Evolutionary conservation across 257 asterid genomes (phyloP), one percentile per base, ranked within the genome.

Genomic region (Cruciata laevipes): DNA sequence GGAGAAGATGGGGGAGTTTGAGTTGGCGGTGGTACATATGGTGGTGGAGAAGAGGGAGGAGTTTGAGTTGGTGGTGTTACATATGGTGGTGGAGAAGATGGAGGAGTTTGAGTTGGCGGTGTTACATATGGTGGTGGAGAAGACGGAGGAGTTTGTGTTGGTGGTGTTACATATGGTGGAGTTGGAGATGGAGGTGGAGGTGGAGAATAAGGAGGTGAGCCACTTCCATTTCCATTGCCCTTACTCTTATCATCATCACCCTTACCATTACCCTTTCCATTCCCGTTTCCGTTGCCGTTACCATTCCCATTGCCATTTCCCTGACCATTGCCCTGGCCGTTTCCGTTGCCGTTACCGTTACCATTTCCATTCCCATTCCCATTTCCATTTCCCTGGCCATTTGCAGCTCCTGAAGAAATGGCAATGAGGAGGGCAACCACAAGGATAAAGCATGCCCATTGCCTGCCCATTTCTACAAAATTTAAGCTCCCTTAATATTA

Each of bases 351-450:
- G 17, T 32, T 40, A 8, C 53, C 53, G 0, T 47, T 14, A 1
- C 49, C 66, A 1, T 53, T 33, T 1, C 71, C 71, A 0, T 68
- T 68, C 0, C 52, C 64, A 2, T 52, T 53, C 0, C 24, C 59
- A 6, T 20, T 20, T 1, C 84, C 84, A 33, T 74, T 80, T 44
- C 83, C 87, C 9, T 53, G 79, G 63, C 82, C 83, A 72, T 69
- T 30, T 65, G 59, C 71, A 44, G 77, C 72, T 63, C 85, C 79
- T 61, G 80, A 25, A 6, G 80, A 78, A 76, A 83, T 21, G 71
- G 78, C 72, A 61, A 87, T 49, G 10, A 85, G 32, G 65, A 85
- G 77, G 62, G 75, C 32, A 63, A 77, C 73, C 62, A 72, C 55
- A 24, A 75, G 13, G 49, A 73, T 5, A 69, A 66, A 62, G 30